Evolutionary conservation across 805 yeast species (phyloP).

Genomic region (Kluyveromyces nonfermentans): DNA sequence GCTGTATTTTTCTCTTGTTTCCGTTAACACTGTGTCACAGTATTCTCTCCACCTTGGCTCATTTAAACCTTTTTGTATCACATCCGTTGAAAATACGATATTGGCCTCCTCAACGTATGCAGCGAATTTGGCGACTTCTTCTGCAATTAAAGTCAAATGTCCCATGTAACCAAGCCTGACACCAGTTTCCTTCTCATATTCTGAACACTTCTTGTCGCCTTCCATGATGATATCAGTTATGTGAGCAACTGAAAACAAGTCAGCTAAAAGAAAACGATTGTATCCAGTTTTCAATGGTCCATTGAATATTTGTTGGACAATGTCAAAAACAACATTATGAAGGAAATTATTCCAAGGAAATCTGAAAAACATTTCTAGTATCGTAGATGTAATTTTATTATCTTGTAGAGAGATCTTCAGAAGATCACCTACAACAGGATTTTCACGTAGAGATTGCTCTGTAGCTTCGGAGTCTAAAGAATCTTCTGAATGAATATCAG

Average conservation of each 20-base stretch:
- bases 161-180: constrained; percentile 94
- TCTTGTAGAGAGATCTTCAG: constrained; percentile 62
- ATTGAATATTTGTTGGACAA: constrained; percentile 72
- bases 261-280: constrained; percentile 52
- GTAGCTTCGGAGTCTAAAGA: constrained; percentile 25
- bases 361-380: constrained; percentile 57
- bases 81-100: constrained; percentile 19
- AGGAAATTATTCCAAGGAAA: constrained; percentile 81
- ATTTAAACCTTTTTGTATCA: constrained; percentile 18
- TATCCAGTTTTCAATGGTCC: constrained; percentile 68
- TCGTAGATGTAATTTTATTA: constrained; percentile 47
- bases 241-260: constrained; percentile 48
- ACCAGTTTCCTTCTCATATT: constrained; percentile 49
- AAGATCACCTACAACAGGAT: constrained; percentile 62
- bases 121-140: constrained; percentile 86
- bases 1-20: constrained; percentile 88
- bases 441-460: constrained; percentile 35
- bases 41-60: constrained; percentile 61
- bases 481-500: constrained; percentile 13
- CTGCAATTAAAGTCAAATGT: constrained; percentile 85
- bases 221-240: constrained; percentile 56
- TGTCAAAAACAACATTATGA: constrained; percentile 79
- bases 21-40: constrained; percentile 72
- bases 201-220: constrained; percentile 52
- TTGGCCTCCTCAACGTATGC: constrained; percentile 34